Evolutionary conservation across 2,329 filamentous ascomycete species (phyloP).

Genomic region (Exutisphaerella laricina): DNA sequence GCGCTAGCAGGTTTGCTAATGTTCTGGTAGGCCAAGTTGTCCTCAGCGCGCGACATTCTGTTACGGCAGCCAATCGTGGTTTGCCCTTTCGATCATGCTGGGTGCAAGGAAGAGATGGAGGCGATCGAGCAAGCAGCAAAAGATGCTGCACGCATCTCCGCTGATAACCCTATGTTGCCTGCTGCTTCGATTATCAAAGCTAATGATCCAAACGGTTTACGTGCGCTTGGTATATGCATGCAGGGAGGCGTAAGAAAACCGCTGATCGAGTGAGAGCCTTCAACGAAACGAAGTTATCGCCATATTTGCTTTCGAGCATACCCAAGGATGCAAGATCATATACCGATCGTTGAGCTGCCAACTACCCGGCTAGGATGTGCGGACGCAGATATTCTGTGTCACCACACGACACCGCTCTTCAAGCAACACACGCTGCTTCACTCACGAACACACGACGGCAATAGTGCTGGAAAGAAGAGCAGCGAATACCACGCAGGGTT

Average conservation of each 20-base stretch:
- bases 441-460: not conserved
- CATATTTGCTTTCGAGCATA: too few relatives aligned
- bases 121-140: conserved; percentile 94
- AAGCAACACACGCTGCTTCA: not conserved
- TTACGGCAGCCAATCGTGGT: conserved; percentile 92
- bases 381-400: too few relatives aligned
- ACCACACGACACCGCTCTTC: not conserved
- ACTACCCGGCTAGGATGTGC: not conserved
- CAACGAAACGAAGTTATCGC: not conserved
- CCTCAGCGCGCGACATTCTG: conserved; percentile 78
- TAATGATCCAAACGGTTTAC: conserved; percentile 61
- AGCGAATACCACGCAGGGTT: not conserved
- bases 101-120: conserved; percentile 98
- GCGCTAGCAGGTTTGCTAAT: not conserved
- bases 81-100: conserved; percentile 89
- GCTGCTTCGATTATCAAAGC: conserved; percentile 75
- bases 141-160: conserved; percentile 81
- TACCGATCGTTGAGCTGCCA: too few relatives aligned
- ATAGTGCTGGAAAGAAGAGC: not conserved
- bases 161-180: conserved; percentile 88
- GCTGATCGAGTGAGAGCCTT: conserved; percentile 54
- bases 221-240: conserved; percentile 56
- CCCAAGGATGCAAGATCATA: not conserved
- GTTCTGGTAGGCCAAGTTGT: conserved; percentile 69
- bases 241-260: conserved; percentile 59